A percentile compares a stretch with the other conserved stretches of the same genome.
phyloP scores from a whole-genome alignment of 176 grass and related monocot species.

The Avena atlantica region DNA sequence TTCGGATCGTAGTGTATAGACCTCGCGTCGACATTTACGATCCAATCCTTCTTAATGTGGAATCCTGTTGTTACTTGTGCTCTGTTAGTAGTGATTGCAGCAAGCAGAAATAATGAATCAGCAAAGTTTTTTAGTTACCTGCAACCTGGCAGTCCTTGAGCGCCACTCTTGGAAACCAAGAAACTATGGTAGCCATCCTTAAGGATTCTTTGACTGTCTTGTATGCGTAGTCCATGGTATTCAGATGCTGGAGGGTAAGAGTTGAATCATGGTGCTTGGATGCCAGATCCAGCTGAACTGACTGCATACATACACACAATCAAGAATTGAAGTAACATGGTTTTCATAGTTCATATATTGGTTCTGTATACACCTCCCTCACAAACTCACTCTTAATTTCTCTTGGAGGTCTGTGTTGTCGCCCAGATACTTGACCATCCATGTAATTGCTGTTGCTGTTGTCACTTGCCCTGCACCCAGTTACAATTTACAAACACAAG shows the following conservation, averaged over 20 bases:
- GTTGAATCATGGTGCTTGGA: slow-evolving; percentile 27
- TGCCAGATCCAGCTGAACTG: slow-evolving; percentile 60
- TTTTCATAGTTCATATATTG: neutral
- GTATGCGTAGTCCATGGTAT: slow-evolving; percentile 69
- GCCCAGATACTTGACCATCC: slow-evolving; percentile 89
- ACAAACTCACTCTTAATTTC: slow-evolving; percentile 63
- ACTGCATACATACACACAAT: slow-evolving; percentile 39
- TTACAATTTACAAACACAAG: neutral
- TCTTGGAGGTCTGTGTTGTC: slow-evolving; percentile 73
- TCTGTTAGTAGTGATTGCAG: neutral
- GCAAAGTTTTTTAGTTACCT: slow-evolving; percentile 42
- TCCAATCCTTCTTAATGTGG: slow-evolving; percentile 76
- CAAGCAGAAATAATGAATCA: neutral
- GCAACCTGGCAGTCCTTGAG: slow-evolving; percentile 83
- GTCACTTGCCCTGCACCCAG: slow-evolving; percentile 76
- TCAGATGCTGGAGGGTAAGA: slow-evolving; percentile 62
- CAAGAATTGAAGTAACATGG: slow-evolving; percentile 1
- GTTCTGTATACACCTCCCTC: neutral
- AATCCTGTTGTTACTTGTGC: slow-evolving; percentile 54
- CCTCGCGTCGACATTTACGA: slow-evolving; percentile 87
- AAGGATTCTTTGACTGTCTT: slow-evolving; percentile 91
- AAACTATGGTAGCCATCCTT: slow-evolving; percentile 89
- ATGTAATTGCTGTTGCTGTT: slow-evolving; percentile 80
- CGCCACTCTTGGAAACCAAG: slow-evolving; percentile 97
- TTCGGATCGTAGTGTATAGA: slow-evolving; percentile 74